Conservation (phyloP, 768 basidiomycete genomes). For the Naganishia vishniacii region DNA sequence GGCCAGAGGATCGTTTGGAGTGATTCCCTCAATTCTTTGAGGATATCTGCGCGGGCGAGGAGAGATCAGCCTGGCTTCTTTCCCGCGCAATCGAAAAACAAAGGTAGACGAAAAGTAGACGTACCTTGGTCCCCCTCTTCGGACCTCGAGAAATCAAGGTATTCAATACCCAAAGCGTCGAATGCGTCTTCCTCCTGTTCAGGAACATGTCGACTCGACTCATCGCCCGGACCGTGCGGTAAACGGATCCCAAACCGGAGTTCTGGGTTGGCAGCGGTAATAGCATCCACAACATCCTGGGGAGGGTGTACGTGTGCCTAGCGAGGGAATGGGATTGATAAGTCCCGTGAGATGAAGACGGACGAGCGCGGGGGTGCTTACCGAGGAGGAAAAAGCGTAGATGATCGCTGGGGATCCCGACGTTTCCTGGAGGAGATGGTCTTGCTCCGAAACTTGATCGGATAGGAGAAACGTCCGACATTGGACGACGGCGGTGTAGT, state of each 20-base stretch:
- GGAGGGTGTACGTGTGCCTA: not conserved
- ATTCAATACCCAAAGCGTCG: not conserved
- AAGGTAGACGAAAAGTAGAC: not conserved
- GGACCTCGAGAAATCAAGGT: not conserved
- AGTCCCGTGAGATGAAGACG: too few species aligned
- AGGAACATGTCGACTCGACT: not conserved
- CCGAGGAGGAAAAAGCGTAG: not conserved
- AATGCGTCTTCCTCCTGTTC: not conserved
- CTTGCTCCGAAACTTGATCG: too few species aligned
- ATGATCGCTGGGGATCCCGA: not conserved
- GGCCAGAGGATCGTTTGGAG: slow-evolving; percentile 44
- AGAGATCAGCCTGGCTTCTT: not conserved
- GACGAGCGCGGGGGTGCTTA: not conserved
- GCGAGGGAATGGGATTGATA: too few species aligned
- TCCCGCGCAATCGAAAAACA: not conserved
- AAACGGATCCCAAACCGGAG: not conserved
- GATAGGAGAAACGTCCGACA: too few species aligned
- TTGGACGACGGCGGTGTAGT: slow-evolving; percentile 38
- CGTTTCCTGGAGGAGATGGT: too few species aligned
- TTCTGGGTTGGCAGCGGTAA: not conserved
- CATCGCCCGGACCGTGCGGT: not conserved
- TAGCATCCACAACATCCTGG: not conserved
- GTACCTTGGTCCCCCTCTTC: not conserved
- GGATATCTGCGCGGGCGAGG: not conserved
- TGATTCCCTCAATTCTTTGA: slow-evolving; percentile 34